phyloP scores from a whole-genome alignment of 306 rosid genomes.

The Prunus dulcis region DNA sequence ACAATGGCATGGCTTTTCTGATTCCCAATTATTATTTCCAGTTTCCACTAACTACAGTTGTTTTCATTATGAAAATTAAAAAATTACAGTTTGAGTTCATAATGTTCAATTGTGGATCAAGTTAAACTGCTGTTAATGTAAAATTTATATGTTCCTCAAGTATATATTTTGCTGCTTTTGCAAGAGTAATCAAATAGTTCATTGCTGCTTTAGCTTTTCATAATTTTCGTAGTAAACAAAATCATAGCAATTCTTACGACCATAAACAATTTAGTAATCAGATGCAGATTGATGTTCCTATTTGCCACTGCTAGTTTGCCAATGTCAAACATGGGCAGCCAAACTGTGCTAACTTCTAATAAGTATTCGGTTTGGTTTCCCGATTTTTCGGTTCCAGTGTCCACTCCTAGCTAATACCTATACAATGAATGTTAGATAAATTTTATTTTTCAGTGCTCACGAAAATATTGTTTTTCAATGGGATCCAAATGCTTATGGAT shows the following conservation, averaged over 20 bases:
- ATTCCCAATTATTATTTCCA: not conserved
- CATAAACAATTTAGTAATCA: too few species aligned
- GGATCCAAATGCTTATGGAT: not conserved
- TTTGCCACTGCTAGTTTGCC: not conserved
- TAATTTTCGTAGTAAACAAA: not conserved
- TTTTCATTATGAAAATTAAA: not conserved
- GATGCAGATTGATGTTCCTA: not conserved
- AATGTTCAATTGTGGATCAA: constrained; percentile 1
- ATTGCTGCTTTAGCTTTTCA: not conserved
- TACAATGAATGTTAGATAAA: too few species aligned
- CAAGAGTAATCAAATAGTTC: not conserved
- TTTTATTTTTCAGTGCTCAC: too few species aligned
- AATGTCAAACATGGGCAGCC: too few species aligned
- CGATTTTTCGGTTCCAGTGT: too few species aligned
- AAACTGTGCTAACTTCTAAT: too few species aligned
- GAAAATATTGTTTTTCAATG: too few species aligned
- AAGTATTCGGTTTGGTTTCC: too few species aligned
- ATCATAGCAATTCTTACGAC: not conserved
- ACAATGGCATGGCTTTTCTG: not conserved
- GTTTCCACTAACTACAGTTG: not conserved
- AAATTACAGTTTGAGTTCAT: not conserved
- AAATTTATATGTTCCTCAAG: not conserved
- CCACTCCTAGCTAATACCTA: too few species aligned
- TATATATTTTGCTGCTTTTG: not conserved
- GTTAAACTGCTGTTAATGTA: not conserved